A percentile compares a stretch with the other conserved stretches of the same genome.
These are phyloP conservation scores for Gynostemma pentaphyllum DNA, from an alignment of 306 rosid species.

Conservation along the genomic window DNA sequence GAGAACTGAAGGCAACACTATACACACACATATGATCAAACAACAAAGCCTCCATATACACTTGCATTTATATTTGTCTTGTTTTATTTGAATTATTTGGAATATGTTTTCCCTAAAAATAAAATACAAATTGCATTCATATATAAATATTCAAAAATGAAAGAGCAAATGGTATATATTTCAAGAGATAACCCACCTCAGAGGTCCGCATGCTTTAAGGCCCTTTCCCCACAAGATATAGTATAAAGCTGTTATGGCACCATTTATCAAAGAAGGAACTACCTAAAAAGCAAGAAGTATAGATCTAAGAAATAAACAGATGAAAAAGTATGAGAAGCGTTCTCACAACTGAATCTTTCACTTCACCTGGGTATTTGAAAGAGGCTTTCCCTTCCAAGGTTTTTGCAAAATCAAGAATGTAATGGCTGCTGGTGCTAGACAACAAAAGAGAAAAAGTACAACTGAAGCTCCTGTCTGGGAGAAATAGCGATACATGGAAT, in stretches of 20 bases:
- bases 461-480: conserved; percentile 77
- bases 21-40: background rate
- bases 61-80: background rate
- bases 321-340: conserved; percentile 7
- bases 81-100: background rate
- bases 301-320: conserved; percentile 13
- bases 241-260: conserved; percentile 82
- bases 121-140: background rate
- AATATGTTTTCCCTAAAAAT: background rate
- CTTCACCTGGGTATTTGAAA: conserved; percentile 74
- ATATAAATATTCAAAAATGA: background rate
- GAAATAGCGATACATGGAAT: conserved; percentile 70
- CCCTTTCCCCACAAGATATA: conserved; percentile 97
- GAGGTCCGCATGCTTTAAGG: conserved; percentile 95
- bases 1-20: background rate
- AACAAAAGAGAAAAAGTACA: conserved; percentile 73
- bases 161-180: conserved; percentile 1
- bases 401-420: conserved; percentile 74
- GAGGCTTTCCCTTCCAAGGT: conserved; percentile 99
- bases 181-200: conserved; percentile 45
- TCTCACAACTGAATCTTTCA: background rate
- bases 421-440: conserved; percentile 69
- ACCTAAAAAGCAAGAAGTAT: conserved; percentile 51
- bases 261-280: conserved; percentile 87
- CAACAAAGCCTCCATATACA: conserved; percentile 8